Evolutionary conservation across 2,329 filamentous ascomycete genomes (phyloP), one percentile per base, ranked within the genome.

Genomic region (Apiospora koreana): DNA sequence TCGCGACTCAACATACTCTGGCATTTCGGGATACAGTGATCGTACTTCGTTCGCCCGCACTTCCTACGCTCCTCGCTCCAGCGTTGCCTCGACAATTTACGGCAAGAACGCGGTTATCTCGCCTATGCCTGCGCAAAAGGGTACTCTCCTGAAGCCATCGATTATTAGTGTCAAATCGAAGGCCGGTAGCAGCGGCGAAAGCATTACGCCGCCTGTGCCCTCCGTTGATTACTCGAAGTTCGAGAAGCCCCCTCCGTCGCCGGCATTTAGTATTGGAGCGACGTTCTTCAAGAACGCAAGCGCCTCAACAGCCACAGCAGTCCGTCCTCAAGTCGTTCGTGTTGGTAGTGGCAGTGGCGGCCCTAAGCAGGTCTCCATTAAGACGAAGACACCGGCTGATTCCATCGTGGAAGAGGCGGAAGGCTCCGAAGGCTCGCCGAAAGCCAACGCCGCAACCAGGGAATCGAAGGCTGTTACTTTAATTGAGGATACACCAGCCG

Each of bases 81-180:
- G 93, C 78, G 93, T 98, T 73, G 95, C 94, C 3, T 97, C 95
- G 1, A 98, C 95, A 25, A 94, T 97, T 68, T 98, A 98, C 79
- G 93, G 94, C 74, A 95, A 95, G 83, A 94, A 97, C 77, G 94
- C 94, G 21, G 90, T 97, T 68, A 89, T 97, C 75, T 94, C 86
- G 79, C 93, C 85, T 92, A 73, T 79, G 28, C 77, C 95, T 0
- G 94, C 94, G 0, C 94, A 96, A 77, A 96, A 94, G 68, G 93
- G 94, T 71, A 93, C 95, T 79, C 90, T 94, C 72, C 93, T 93
- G 73, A 97, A 96, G 82, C 94, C 96, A 12, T 95, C 94, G 45
- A 92, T 98, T 78, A 94, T 99, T 79, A 97, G 94, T 76, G 94
- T 99, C 74, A 96, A 94, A 81, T 92, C 93, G 8, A 86, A 82